phyloP scores from a whole-genome alignment of 345 rosid genomes.

The Laguncularia racemosa region DNA sequence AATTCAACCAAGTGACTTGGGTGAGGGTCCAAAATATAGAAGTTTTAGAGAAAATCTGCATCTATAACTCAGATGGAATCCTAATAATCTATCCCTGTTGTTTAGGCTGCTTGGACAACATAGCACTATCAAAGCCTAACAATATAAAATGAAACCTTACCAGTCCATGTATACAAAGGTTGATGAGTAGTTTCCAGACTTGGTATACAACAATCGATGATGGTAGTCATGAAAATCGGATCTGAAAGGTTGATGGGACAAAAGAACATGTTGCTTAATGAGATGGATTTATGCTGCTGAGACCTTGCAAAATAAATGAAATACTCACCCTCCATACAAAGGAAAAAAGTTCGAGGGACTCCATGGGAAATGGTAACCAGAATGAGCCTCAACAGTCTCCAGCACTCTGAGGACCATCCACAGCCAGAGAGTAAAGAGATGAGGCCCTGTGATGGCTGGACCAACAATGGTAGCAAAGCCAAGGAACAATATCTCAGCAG shows the following conservation, averaged over 20 bases:
- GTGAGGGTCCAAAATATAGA: too few species aligned
- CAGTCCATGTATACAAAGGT: slow-evolving; percentile 97
- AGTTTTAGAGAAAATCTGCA: too few species aligned
- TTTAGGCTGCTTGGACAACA: too few species aligned
- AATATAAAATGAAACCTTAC: slow-evolving; percentile 26
- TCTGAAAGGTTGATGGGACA: slow-evolving; percentile 28
- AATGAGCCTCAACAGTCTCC: slow-evolving; percentile 98
- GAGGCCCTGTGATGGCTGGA: slow-evolving; percentile 97
- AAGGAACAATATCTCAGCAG: slow-evolving; percentile 88
- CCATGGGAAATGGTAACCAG: slow-evolving; percentile 99
- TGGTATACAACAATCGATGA: slow-evolving; percentile 90
- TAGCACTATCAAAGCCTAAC: too few species aligned
- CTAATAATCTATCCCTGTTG: too few species aligned
- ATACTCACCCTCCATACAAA: slow-evolving; percentile 89
- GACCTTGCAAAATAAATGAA: neutral
- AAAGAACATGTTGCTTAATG: too few species aligned
- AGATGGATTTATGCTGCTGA: too few species aligned
- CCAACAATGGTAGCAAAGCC: slow-evolving; percentile 95
- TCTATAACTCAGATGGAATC: too few species aligned
- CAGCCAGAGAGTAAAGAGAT: slow-evolving; percentile 81
- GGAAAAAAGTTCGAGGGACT: slow-evolving; percentile 89
- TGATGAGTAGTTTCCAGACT: slow-evolving; percentile 95
- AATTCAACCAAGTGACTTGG: too few species aligned
- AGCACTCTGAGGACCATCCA: slow-evolving; percentile 92
- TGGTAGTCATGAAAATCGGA: slow-evolving; percentile 98